Evolutionary conservation across 2,329 filamentous ascomycete species (phyloP).

Genomic region (Metarhizium anisopliae): DNA sequence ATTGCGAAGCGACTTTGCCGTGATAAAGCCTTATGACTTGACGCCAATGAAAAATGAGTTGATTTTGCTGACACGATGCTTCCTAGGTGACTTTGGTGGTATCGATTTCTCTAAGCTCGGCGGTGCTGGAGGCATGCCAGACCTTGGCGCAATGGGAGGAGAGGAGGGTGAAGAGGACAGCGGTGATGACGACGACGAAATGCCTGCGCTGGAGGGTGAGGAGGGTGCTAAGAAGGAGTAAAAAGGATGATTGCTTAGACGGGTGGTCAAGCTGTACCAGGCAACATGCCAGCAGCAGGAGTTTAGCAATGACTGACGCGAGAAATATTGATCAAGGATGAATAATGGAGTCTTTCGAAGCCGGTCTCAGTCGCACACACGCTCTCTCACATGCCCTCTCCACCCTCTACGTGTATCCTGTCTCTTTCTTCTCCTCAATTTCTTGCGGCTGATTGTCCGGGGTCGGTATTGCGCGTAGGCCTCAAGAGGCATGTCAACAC

Average conservation of each 20-base stretch:
- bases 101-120: conserved; percentile 93
- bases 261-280: neutral
- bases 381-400: neutral
- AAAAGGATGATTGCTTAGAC: conserved; percentile 9
- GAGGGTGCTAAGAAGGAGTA: conserved; percentile 33
- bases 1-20: neutral
- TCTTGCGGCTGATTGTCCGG: neutral
- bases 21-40: neutral
- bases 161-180: conserved; percentile 39
- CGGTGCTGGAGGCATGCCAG: conserved; percentile 31
- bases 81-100: conserved; percentile 64
- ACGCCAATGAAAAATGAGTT: neutral
- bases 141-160: conserved; percentile 31
- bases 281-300: neutral
- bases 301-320: neutral
- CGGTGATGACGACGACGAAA: conserved; percentile 67
- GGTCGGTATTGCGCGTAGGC: neutral
- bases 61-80: neutral
- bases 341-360: neutral
- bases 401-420: no score
- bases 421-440: neutral
- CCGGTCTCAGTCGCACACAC: neutral
- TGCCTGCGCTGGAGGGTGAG: conserved; percentile 61
- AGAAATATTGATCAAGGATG: conserved; percentile 1
- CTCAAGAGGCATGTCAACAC: no score